These are phyloP conservation scores for Schoenoplectus triqueter DNA, from an alignment of 202 grass and related monocot species.

Conservation along the genomic window DNA sequence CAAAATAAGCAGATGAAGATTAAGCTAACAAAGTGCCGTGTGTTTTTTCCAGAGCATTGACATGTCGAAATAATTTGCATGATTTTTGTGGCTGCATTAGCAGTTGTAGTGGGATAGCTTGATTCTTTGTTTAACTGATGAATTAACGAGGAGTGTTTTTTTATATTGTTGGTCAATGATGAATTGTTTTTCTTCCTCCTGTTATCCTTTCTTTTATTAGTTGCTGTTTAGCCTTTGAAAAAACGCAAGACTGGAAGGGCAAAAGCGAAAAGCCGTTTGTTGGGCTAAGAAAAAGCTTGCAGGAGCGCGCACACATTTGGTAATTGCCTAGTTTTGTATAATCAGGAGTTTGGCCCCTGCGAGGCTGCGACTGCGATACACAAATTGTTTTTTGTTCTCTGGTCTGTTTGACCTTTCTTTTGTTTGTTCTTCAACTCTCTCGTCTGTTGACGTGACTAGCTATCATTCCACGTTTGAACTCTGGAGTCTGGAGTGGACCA, in stretches of 20 bases:
- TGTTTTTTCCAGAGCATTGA: neutral
- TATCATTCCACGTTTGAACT: too few species aligned
- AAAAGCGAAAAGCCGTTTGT: too few species aligned
- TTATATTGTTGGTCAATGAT: neutral
- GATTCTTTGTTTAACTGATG: constrained; percentile 29
- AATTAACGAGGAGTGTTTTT: neutral
- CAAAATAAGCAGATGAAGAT: neutral
- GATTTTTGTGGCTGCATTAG: neutral
- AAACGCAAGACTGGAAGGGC: neutral
- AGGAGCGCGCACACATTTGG: too few species aligned
- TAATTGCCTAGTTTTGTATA: too few species aligned
- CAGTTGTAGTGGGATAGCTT: constrained; percentile 16
- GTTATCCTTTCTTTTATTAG: neutral
- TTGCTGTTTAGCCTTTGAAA: neutral
- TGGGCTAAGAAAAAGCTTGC: too few species aligned
- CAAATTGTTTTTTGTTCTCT: too few species aligned
- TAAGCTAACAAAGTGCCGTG: constrained; percentile 14
- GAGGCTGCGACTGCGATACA: too few species aligned
- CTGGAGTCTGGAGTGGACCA: too few species aligned
- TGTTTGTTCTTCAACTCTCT: too few species aligned
- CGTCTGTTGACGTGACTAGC: too few species aligned
- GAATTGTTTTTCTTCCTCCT: neutral
- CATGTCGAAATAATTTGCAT: constrained; percentile 34
- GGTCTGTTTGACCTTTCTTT: too few species aligned
- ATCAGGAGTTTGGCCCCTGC: too few species aligned